These are phyloP conservation scores for Acanthamoeba quina DNA, from an alignment of 208 protist species.

Conservation along the genomic window DNA sequence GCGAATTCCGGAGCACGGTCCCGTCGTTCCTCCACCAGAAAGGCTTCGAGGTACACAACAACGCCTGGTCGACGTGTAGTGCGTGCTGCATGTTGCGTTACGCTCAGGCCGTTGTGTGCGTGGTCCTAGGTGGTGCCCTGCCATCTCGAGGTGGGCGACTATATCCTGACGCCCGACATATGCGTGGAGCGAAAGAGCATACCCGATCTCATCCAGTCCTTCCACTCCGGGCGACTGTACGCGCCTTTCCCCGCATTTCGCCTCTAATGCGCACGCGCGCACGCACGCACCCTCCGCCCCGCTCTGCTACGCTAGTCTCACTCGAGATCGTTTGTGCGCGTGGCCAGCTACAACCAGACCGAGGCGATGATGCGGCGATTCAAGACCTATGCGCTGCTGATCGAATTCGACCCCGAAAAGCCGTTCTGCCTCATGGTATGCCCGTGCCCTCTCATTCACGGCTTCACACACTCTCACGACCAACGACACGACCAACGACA, in stretches of 20 bases:
- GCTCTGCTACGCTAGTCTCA: not conserved
- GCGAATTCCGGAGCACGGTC: slow-evolving; percentile 93
- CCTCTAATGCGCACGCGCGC: too few relatives aligned
- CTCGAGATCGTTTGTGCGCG: not conserved
- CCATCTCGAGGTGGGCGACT: slow-evolving; percentile 92
- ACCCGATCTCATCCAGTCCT: slow-evolving; percentile 90
- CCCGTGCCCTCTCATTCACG: not conserved
- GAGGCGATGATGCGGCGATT: slow-evolving; percentile 91
- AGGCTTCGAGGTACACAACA: slow-evolving; percentile 78
- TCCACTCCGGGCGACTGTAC: slow-evolving; percentile 91
- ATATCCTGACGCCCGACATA: slow-evolving; percentile 90
- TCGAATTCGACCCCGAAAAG: slow-evolving; percentile 91
- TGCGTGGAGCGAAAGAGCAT: slow-evolving; percentile 94
- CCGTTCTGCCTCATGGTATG: slow-evolving; percentile 87
- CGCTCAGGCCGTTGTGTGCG: not conserved
- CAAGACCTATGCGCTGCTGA: slow-evolving; percentile 88
- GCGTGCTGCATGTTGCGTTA: slow-evolving; percentile 45
- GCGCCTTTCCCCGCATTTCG: too few relatives aligned
- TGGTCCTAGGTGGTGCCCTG: slow-evolving; percentile 17
- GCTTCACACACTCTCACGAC: too few relatives aligned
- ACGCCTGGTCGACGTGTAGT: slow-evolving; percentile 17
- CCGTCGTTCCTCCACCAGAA: slow-evolving; percentile 89
- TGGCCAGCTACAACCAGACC: slow-evolving; percentile 86
- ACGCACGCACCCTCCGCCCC: not conserved
- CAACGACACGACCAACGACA: too few relatives aligned